Base-by-base conservation (phyloP, 2,329 filamentous ascomycete species). In the Eurotiales sp. region DNA sequence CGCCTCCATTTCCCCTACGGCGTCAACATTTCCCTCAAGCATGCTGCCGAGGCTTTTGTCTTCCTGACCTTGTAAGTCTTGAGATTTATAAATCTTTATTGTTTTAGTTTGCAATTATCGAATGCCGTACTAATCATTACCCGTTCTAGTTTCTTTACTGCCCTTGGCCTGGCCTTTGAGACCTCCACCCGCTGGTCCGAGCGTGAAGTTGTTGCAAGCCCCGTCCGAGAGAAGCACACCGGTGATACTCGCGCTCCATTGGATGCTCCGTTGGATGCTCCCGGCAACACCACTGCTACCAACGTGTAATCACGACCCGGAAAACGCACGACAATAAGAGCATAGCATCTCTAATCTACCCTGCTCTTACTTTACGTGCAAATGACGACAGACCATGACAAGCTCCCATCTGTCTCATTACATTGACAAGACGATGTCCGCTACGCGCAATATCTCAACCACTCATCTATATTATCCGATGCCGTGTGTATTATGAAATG, bases 11-110 rank as follows among this genome's bases (percentile, higher is more conserved):
- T 66, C 3, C 72, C 73, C 1, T 61, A 63, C 1, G 61, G 61
- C 39, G 48, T 64, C 14, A 42, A 48, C 25, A 76, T 72, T 59
- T 55, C 56, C 8, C 57, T 62, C 30, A 76, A 76, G 59, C 60
- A 64, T 43, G 66, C 72, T 17, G 70, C 66, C 40, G 67, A 76
- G 57, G 56, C 73, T 0, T 76, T 76, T 51, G 71, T 71, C 30
- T 76, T 75, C 61, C 51, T 76, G 1, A 64, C 71, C 22, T 75
- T 76, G 72, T 75, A 69, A 44, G 71, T 64, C 21, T 11, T 1
- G 10, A 8, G 11, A n/a, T n/a, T n/a, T n/a, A n/a, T n/a, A n/a
- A n/a, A n/a, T n/a, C n/a, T n/a, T n/a, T n/a, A n/a, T n/a, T n/a
- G n/a, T n/a, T n/a, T n/a, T n/a, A n/a, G n/a, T n/a, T n/a, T n/a